Percentiles rank a stretch among this genome's conserved stretches.
phyloP scores from a whole-genome alignment of 2,329 filamentous ascomycete genomes.

The Aspergillus neotritici region DNA sequence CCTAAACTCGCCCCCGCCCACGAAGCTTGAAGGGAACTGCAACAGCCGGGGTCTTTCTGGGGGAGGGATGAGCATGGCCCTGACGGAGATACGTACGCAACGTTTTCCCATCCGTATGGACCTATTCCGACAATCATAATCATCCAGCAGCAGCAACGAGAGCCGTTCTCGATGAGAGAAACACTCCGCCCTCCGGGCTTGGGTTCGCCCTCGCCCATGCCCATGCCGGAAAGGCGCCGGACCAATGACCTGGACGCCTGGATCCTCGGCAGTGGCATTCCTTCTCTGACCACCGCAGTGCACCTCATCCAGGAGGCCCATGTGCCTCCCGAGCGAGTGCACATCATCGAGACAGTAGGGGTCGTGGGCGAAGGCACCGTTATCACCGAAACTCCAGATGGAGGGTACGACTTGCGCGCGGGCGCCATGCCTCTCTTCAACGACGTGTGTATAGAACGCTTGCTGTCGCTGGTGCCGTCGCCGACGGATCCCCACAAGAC shows the following conservation, averaged over 20 bases:
- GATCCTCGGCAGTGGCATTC: constrained; percentile 34
- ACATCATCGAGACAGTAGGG: constrained; percentile 30
- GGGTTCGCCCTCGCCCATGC: not conserved
- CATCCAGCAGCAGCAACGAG: no score
- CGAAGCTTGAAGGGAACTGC: no score
- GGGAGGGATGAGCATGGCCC: no score
- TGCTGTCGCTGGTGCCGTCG: constrained; percentile 31
- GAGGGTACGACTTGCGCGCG: constrained; percentile 34
- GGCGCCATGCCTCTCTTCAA: constrained; percentile 32
- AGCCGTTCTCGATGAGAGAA: no score
- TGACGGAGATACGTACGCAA: no score
- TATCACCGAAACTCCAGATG: constrained; percentile 23
- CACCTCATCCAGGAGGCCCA: constrained; percentile 33
- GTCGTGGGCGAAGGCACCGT: constrained; percentile 28
- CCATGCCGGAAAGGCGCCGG: constrained; percentile 18
- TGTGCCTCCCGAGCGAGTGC: constrained; percentile 29
- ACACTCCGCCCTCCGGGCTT: not conserved
- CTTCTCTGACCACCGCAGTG: constrained; percentile 32
- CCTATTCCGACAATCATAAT: no score
- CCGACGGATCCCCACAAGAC: constrained; percentile 7
- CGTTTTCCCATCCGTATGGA: no score
- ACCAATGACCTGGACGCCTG: constrained; percentile 22
- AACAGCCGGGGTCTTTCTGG: no score
- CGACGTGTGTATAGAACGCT: constrained; percentile 29
- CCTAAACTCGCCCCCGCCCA: no score